Percentiles rank a stretch among this genome's conserved stretches.
Conservation (phyloP, 2,329 filamentous ascomycete genomes). For the Chalaropsis ovoidea region DNA sequence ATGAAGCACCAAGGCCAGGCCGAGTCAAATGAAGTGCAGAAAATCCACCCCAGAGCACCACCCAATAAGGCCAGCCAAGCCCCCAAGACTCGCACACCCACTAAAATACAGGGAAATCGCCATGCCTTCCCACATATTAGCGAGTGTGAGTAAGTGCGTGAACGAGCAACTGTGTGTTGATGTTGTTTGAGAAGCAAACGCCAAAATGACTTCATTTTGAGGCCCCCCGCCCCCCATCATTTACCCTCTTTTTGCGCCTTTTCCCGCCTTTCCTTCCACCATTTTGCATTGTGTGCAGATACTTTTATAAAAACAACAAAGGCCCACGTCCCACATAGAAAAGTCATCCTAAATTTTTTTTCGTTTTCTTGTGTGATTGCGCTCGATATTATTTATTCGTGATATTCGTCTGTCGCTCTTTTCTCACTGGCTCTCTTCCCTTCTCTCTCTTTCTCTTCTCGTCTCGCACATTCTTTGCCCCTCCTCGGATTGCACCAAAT, state of each 20-base stretch:
- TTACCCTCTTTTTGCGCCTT: slow-evolving; percentile 16
- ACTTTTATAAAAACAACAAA: slow-evolving; percentile 17
- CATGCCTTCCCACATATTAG: not conserved
- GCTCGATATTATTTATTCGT: not conserved
- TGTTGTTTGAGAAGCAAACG: slow-evolving; percentile 14
- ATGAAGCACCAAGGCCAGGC: too few species aligned
- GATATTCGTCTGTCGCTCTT: slow-evolving; percentile 16
- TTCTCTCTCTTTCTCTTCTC: not conserved
- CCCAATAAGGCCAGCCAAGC: too few species aligned
- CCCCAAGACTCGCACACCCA: too few species aligned
- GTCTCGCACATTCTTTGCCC: not conserved
- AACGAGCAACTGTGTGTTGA: not conserved
- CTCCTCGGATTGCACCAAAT: not conserved
- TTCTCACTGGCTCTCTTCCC: not conserved
- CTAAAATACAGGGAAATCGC: not conserved
- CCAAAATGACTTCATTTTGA: slow-evolving; percentile 15
- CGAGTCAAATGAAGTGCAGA: too few species aligned
- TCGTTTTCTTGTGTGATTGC: slow-evolving; percentile 1
- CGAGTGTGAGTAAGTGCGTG: not conserved
- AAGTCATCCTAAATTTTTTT: not conserved
- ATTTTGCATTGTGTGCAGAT: not conserved
- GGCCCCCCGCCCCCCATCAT: slow-evolving; percentile 13
- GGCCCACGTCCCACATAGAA: slow-evolving; percentile 12
- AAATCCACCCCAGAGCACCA: too few species aligned
- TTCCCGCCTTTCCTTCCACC: slow-evolving; percentile 11